Evolutionary conservation across 768 basidiomycete genomes (phyloP).

Genomic region (Tylopilus sp.): DNA sequence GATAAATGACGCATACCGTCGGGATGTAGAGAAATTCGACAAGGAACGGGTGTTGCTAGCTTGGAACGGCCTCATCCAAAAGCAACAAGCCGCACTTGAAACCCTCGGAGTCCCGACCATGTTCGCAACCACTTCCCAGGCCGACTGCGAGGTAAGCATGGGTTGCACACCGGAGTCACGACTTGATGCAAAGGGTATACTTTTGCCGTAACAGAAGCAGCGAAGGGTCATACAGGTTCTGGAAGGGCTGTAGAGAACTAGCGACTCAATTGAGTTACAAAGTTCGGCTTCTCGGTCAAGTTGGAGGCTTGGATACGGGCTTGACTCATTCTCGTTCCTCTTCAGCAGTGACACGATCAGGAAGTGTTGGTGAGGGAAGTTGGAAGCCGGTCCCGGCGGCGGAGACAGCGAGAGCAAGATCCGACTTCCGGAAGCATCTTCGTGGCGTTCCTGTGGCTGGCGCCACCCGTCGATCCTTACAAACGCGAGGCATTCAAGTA

Average conservation of each 20-base stretch:
- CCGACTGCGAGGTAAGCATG: slow-evolving; percentile 54
- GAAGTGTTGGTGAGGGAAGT: background rate
- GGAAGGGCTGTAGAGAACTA: slow-evolving; percentile 42
- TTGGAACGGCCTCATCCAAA: slow-evolving; percentile 72
- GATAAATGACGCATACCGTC: slow-evolving; percentile 59
- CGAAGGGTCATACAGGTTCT: slow-evolving; percentile 67
- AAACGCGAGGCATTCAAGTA: slow-evolving; percentile 1
- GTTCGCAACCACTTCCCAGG: slow-evolving; percentile 49
- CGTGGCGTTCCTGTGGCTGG: slow-evolving; percentile 13
- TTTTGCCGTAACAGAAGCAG: slow-evolving; percentile 49
- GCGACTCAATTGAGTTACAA: slow-evolving; percentile 5
- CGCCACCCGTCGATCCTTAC: slow-evolving; percentile 6
- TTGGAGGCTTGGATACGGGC: background rate
- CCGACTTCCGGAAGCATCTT: slow-evolving; percentile 5
- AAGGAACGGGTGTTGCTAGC: slow-evolving; percentile 63
- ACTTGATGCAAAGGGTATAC: background rate
- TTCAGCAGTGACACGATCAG: background rate
- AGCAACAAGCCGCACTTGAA: slow-evolving; percentile 66
- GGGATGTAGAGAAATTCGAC: slow-evolving; percentile 67
- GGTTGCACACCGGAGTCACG: background rate
- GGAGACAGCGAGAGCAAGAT: slow-evolving; percentile 2
- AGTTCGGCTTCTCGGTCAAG: background rate
- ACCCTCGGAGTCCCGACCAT: slow-evolving; percentile 66
- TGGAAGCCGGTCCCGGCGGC: slow-evolving; percentile 1
- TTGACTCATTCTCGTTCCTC: background rate